Conservation (phyloP, 441 rosid species). For the Mallotus repandus region DNA sequence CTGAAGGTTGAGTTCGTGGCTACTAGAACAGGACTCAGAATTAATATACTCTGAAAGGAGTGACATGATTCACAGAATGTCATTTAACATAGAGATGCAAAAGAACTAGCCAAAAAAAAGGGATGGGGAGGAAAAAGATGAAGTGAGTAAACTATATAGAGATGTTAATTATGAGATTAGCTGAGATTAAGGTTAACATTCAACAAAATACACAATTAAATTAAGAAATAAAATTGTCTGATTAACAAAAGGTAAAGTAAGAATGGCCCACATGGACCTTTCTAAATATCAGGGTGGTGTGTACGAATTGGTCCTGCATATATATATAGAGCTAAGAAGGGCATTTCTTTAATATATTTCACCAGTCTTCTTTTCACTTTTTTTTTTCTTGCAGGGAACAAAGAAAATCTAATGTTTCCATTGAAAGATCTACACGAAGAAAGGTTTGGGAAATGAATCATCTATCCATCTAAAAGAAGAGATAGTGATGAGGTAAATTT, state of each 20-base stretch:
- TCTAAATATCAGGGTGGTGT: neutral
- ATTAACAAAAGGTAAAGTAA: slow-evolving; percentile 20
- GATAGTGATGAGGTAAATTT: neutral
- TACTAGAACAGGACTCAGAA: slow-evolving; percentile 25
- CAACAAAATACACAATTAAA: neutral
- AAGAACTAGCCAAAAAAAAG: neutral
- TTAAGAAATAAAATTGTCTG: slow-evolving; percentile 1
- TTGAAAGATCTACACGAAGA: neutral
- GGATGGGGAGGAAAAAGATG: slow-evolving; percentile 25
- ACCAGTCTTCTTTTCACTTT: no score
- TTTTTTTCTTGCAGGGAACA: neutral
- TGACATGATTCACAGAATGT: slow-evolving; percentile 28
- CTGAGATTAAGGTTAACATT: neutral
- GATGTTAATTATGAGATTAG: neutral
- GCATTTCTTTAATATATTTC: neutral
- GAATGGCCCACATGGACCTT: slow-evolving; percentile 17
- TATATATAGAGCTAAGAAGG: neutral
- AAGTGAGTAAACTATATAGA: slow-evolving; percentile 25
- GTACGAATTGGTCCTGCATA: neutral
- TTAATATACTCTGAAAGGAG: slow-evolving; percentile 23
- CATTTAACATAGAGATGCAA: neutral
- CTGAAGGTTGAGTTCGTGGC: slow-evolving; percentile 16
- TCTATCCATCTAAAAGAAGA: slow-evolving; percentile 16
- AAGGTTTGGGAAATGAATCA: slow-evolving; percentile 22
- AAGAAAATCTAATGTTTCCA: slow-evolving; percentile 16